A percentile compares a stretch with the other conserved stretches of the same genome.
Evolutionary conservation across 768 basidiomycete species (phyloP).

Genomic region (Astraeus odoratus): DNA sequence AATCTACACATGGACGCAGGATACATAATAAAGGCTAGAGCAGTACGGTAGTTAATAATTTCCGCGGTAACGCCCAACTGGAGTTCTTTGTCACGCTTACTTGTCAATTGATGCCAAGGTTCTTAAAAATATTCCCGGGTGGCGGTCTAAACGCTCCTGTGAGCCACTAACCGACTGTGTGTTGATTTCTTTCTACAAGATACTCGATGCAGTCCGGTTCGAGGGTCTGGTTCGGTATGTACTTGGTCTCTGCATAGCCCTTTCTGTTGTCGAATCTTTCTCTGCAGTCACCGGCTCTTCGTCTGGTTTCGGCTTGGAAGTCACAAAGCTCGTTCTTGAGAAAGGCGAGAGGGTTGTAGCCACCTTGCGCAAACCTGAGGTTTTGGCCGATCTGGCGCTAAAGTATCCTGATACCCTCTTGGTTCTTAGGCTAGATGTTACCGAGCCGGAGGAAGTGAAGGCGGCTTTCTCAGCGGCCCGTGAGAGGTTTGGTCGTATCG

Average conservation of each 20-base stretch:
- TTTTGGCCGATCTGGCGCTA: slow-evolving; percentile 19
- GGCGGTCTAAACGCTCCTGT: too few relatives aligned
- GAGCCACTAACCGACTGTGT: background rate
- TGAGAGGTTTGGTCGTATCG: slow-evolving; percentile 23
- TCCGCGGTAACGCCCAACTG: too few relatives aligned
- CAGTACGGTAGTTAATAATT: too few relatives aligned
- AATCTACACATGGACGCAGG: too few relatives aligned
- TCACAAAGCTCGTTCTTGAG: slow-evolving; percentile 25
- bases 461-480: slow-evolving; percentile 28
- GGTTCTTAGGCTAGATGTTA: slow-evolving; percentile 36
- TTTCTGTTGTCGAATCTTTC: background rate
- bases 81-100: too few relatives aligned
- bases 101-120: too few relatives aligned
- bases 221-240: slow-evolving; percentile 20
- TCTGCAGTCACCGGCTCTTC: slow-evolving; percentile 34
- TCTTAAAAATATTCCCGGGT: too few relatives aligned
- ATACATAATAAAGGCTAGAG: too few relatives aligned
- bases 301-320: slow-evolving; percentile 32
- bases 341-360: slow-evolving; percentile 36
- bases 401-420: slow-evolving; percentile 27
- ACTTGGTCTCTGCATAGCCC: too few relatives aligned
- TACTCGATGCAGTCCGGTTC: slow-evolving; percentile 1
- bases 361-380: slow-evolving; percentile 34
- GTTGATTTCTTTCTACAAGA: too few relatives aligned
- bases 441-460: slow-evolving; percentile 21